Conservation (phyloP, 1,284 basidiomycete species). For the Tylopilus orsonianus region DNA sequence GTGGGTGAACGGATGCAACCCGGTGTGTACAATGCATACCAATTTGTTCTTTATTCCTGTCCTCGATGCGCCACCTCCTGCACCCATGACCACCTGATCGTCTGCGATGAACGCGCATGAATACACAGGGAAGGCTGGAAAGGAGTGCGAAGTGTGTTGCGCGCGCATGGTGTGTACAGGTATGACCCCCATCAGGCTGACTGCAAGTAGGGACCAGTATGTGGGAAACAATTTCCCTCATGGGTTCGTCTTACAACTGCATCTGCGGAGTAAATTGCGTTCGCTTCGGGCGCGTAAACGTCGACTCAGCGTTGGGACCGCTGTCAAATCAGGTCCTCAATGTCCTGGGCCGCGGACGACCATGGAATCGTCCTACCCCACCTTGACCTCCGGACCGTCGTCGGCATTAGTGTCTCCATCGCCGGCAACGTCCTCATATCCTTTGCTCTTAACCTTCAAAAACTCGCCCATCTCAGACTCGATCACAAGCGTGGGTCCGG, state of each 20-base stretch:
- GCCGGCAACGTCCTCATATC: conserved; percentile 88
- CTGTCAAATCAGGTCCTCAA: conserved; percentile 7
- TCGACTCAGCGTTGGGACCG: not conserved
- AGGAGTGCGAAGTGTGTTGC: conserved; percentile 72
- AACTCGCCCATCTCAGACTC: conserved; percentile 82
- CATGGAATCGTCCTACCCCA: conserved; percentile 50
- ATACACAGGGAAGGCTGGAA: conserved; percentile 83
- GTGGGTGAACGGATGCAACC: conserved; percentile 9
- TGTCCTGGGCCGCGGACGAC: conserved; percentile 27
- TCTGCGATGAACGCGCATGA: conserved; percentile 80
- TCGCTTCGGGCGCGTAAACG: not conserved
- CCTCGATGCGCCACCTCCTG: conserved; percentile 79
- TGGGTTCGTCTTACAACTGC: not conserved
- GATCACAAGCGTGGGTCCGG: conserved; percentile 40
- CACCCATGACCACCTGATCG: conserved; percentile 79
- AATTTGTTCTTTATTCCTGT: conserved; percentile 93
- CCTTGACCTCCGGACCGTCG: conserved; percentile 58
- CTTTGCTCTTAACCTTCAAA: conserved; percentile 88
- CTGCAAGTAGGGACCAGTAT: too few relatives aligned
- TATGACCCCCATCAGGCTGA: not conserved
- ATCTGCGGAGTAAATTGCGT: not conserved
- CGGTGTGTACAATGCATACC: conserved; percentile 39
- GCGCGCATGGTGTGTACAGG: conserved; percentile 58
- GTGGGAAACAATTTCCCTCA: conserved; percentile 18
- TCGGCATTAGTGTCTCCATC: conserved; percentile 84